These are phyloP conservation scores for Pythium myriotylum DNA, from an alignment of 352 stramenopile species.

Conservation along the genomic window DNA sequence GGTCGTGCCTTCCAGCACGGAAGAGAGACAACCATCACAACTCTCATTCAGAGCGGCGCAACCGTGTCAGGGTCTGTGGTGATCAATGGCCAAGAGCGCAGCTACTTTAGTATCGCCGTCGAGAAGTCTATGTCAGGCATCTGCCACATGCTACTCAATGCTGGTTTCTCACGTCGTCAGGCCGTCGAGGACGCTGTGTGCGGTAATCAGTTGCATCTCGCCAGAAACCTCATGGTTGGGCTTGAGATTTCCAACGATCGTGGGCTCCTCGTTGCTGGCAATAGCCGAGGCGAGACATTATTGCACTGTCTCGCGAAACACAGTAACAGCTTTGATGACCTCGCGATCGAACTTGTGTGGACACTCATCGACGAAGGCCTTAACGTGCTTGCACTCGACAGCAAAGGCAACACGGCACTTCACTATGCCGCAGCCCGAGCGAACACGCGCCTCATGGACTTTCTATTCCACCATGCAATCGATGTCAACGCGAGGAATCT, in stretches of 20 bases:
- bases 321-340: slow-evolving; percentile 45
- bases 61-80: slow-evolving; percentile 2
- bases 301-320: slow-evolving; percentile 62
- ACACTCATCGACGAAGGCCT: slow-evolving; percentile 58
- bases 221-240: slow-evolving; percentile 59
- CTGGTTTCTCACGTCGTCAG: slow-evolving; percentile 70
- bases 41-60: slow-evolving; percentile 58
- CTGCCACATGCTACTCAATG: slow-evolving; percentile 72
- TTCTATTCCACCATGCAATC: slow-evolving; percentile 52
- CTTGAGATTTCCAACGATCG: slow-evolving; percentile 50
- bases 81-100: slow-evolving; percentile 30
- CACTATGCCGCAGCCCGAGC: slow-evolving; percentile 56
- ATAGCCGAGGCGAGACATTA: slow-evolving; percentile 46
- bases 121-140: slow-evolving; percentile 65
- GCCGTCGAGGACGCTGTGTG: slow-evolving; percentile 69
- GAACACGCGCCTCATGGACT: slow-evolving; percentile 65
- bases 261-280: slow-evolving; percentile 36
- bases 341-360: slow-evolving; percentile 59
- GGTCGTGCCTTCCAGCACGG: slow-evolving; percentile 53
- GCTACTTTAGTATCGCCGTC: slow-evolving; percentile 76
- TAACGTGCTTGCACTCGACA: slow-evolving; percentile 25
- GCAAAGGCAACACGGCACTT: slow-evolving; percentile 44
- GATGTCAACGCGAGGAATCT: slow-evolving; percentile 47
- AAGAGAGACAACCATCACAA: slow-evolving; percentile 73
- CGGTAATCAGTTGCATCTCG: slow-evolving; percentile 58